Conservation (phyloP, 1,284 basidiomycete species). For the Tilletia indica region DNA sequence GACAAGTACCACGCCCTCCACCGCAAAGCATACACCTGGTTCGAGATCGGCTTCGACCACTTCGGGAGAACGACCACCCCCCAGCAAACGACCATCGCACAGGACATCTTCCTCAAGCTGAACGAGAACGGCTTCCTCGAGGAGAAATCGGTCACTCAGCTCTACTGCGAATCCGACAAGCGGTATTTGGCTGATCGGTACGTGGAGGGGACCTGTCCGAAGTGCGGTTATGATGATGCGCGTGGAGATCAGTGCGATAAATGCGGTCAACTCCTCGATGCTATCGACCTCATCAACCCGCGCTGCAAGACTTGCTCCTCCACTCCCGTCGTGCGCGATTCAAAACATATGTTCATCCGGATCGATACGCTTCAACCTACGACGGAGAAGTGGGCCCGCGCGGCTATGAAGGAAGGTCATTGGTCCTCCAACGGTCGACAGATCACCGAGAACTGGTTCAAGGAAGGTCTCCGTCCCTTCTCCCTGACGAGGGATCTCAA, state of each 20-base stretch:
- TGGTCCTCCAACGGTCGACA: slow-evolving; percentile 93
- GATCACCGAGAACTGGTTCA: slow-evolving; percentile 86
- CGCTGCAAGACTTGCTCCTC: slow-evolving; percentile 83
- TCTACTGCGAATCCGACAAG: slow-evolving; percentile 47
- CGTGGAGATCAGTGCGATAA: slow-evolving; percentile 98
- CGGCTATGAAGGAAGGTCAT: slow-evolving; percentile 74
- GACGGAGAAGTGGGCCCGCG: slow-evolving; percentile 84
- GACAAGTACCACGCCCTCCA: slow-evolving; percentile 91
- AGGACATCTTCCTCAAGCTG: slow-evolving; percentile 54
- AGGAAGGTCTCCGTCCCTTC: slow-evolving; percentile 80
- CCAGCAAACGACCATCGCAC: slow-evolving; percentile 68
- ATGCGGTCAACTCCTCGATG: slow-evolving; percentile 82
- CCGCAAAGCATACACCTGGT: slow-evolving; percentile 91
- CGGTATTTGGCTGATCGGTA: slow-evolving; percentile 55
- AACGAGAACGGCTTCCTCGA: slow-evolving; percentile 52
- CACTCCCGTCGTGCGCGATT: slow-evolving; percentile 65
- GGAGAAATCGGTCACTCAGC: slow-evolving; percentile 51
- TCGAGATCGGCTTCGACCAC: slow-evolving; percentile 86
- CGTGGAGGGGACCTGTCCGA: slow-evolving; percentile 54
- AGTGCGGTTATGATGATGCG: slow-evolving; percentile 66
- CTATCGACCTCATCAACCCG: slow-evolving; percentile 91
- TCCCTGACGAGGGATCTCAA: slow-evolving; percentile 90
- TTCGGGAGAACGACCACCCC: slow-evolving; percentile 93
- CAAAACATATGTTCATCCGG: slow-evolving; percentile 91
- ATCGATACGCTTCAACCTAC: slow-evolving; percentile 79